Evolutionary conservation across 345 rosid species (phyloP).

Genomic region (Citrus mangshanensis): DNA sequence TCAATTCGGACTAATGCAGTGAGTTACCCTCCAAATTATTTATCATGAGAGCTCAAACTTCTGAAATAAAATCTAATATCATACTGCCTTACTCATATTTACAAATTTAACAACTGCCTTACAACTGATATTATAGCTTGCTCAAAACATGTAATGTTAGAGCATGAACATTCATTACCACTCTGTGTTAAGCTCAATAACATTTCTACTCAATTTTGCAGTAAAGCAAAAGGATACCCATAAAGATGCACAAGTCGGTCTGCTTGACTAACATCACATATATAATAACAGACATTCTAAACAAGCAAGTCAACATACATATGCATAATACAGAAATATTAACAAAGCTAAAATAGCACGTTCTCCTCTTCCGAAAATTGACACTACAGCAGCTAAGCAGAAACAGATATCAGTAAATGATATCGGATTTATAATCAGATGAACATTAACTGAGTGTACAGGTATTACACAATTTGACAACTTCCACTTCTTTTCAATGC

Average conservation of each 20-base stretch:
- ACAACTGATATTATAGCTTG: neutral
- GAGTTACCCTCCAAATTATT: neutral
- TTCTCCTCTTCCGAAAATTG: neutral
- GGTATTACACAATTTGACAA: neutral
- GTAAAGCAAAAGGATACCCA: neutral
- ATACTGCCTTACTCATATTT: too few species aligned
- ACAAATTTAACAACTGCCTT: too few species aligned
- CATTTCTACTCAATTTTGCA: neutral
- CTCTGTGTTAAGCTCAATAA: neutral
- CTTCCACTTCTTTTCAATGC: neutral
- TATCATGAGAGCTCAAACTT: neutral
- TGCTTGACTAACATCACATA: neutral
- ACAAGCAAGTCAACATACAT: neutral
- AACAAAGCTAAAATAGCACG: neutral
- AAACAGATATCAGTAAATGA: neutral
- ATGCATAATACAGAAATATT: neutral
- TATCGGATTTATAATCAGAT: neutral
- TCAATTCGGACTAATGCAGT: neutral
- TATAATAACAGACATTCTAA: neutral
- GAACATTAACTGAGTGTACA: slow-evolving; percentile 3
- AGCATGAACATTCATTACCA: neutral
- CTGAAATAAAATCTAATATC: too few species aligned
- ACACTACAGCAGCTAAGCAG: slow-evolving; percentile 6
- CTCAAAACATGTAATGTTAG: neutral
- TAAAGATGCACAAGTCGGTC: neutral